Evolutionary conservation across 768 basidiomycete genomes (phyloP).

Genomic region (Tulasnella sp.): DNA sequence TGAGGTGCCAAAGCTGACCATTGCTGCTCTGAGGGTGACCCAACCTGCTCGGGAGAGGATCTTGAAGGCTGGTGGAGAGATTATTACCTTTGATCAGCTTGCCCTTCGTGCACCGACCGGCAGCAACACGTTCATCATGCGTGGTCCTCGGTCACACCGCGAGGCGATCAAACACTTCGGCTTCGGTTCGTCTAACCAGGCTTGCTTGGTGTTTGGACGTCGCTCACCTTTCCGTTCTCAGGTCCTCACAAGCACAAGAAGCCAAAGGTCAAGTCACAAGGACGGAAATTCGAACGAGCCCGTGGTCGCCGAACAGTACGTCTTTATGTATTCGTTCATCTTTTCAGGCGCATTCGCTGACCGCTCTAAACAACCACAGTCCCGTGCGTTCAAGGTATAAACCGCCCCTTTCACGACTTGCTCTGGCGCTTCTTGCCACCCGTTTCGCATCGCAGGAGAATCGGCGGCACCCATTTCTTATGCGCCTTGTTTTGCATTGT

Average conservation of each 20-base stretch:
- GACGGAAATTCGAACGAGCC: constrained; percentile 97
- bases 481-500: constrained; percentile 10
- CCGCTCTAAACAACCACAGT: constrained; percentile 39
- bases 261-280: constrained; percentile 92
- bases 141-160: constrained; percentile 88
- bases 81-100: constrained; percentile 92
- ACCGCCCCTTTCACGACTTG: not conserved
- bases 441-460: not conserved
- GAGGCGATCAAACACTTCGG: constrained; percentile 98
- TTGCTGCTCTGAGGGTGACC: constrained; percentile 96
- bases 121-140: constrained; percentile 87
- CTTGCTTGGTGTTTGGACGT: not conserved
- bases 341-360: not conserved
- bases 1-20: constrained; percentile 81
- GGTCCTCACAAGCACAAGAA: constrained; percentile 98
- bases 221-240: constrained; percentile 31
- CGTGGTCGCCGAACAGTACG: constrained; percentile 90
- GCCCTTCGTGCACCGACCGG: constrained; percentile 93
- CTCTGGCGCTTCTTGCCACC: constrained; percentile 8
- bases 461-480: not conserved
- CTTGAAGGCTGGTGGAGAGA: constrained; percentile 91
- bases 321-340: not conserved
- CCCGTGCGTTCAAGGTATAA: constrained; percentile 95
- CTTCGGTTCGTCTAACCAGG: constrained; percentile 56
- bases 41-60: constrained; percentile 91